phyloP scores from a whole-genome alignment of 441 rosid genomes.

The Oxalis stricta region DNA sequence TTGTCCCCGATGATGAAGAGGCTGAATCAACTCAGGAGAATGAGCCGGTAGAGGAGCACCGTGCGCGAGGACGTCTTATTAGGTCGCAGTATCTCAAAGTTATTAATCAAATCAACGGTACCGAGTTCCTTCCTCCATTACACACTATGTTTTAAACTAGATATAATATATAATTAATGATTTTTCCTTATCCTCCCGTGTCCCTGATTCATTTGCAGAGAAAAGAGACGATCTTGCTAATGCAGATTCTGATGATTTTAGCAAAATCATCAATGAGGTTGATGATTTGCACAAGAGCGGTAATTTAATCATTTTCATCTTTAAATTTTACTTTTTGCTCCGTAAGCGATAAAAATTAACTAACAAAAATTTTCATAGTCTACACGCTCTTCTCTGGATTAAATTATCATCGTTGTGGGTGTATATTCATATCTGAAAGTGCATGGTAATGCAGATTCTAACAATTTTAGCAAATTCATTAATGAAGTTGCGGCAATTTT shows the following conservation, averaged over 20 bases:
- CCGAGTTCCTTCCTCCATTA: neutral
- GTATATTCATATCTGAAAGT: too few species aligned
- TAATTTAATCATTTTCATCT: neutral
- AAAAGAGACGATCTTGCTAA: conserved; percentile 27
- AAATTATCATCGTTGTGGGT: too few species aligned
- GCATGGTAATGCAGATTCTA: too few species aligned
- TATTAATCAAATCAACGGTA: conserved; percentile 21
- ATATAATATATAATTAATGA: neutral
- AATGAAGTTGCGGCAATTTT: too few species aligned
- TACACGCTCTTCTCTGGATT: too few species aligned
- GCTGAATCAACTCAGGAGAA: conserved; percentile 9
- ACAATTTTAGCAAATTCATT: too few species aligned
- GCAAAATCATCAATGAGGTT: conserved; percentile 21
- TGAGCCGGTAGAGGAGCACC: too few species aligned
- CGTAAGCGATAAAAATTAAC: too few species aligned
- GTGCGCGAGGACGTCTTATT: too few species aligned
- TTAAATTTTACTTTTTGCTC: too few species aligned
- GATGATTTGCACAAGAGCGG: conserved; percentile 31
- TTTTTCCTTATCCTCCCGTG: neutral
- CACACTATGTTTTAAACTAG: neutral
- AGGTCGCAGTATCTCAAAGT: conserved; percentile 29
- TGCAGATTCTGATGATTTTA: conserved; percentile 22
- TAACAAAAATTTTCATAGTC: too few species aligned
- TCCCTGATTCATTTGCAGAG: conserved; percentile 10
- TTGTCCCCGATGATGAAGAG: neutral